Evolutionary conservation across 192 early-diverging fungal genomes (phyloP).

Genomic region (Umbelopsis sp.): DNA sequence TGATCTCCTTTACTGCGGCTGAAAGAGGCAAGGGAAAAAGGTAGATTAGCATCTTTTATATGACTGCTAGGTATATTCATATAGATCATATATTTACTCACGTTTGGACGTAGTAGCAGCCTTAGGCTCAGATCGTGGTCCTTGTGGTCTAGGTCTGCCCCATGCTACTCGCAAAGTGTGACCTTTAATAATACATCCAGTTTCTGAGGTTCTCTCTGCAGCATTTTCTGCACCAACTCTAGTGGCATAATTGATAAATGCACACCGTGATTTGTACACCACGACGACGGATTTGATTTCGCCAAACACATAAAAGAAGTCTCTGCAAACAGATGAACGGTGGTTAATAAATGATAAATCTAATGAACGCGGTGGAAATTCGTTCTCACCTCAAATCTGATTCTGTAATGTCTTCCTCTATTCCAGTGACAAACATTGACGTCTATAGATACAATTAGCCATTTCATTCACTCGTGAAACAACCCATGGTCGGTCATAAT

Average conservation of each 20-base stretch:
- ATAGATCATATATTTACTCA: background rate
- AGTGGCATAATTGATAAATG: constrained; percentile 88
- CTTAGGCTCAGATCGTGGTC: constrained; percentile 59
- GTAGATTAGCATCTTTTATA: background rate
- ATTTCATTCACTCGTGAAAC: background rate
- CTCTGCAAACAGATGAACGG: constrained; percentile 22
- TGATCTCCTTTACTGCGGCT: constrained; percentile 13
- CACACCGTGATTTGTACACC: constrained; percentile 77
- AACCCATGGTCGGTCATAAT: background rate
- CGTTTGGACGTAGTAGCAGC: constrained; percentile 17
- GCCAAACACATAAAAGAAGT: constrained; percentile 81
- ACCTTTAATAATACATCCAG: constrained; percentile 74
- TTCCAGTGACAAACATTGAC: constrained; percentile 82
- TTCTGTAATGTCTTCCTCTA: constrained; percentile 74
- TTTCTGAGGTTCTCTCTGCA: constrained; percentile 62
- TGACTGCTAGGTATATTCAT: too few species aligned
- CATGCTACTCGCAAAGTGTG: constrained; percentile 77
- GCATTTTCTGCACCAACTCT: constrained; percentile 87
- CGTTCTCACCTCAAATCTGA: constrained; percentile 61
- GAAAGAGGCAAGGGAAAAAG: background rate
- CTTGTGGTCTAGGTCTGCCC: constrained; percentile 77
- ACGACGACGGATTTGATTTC: constrained; percentile 89
- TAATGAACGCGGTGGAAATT: background rate
- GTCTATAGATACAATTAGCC: constrained; percentile 44
- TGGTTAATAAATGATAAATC: background rate